phyloP scores from a whole-genome alignment of 345 rosid species.

The Eutrema heterophyllum region DNA sequence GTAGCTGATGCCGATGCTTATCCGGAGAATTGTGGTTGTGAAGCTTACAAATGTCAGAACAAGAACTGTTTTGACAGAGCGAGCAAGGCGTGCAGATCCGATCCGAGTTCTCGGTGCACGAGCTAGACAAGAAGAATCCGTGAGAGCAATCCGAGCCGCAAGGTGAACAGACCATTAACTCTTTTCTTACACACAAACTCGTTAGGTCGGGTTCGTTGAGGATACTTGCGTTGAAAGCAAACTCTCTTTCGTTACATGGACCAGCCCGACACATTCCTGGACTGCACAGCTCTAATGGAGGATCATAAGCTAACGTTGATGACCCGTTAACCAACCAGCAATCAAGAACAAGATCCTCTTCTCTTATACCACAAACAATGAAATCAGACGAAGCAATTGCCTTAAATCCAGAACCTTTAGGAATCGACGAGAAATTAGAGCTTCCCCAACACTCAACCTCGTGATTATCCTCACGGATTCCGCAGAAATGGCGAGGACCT shows the following conservation, averaged over 20 bases:
- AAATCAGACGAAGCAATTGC: conserved; percentile 89
- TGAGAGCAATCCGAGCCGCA: conserved; percentile 72
- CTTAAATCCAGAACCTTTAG: conserved; percentile 66
- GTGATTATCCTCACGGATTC: conserved; percentile 74
- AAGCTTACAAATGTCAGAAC: conserved; percentile 58
- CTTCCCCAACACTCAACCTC: conserved; percentile 88
- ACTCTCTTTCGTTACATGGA: conserved; percentile 50
- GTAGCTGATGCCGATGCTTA: conserved; percentile 47
- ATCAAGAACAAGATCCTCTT: conserved; percentile 79
- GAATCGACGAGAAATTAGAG: conserved; percentile 51
- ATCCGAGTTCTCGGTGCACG: conserved; percentile 58
- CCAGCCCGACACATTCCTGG: conserved; percentile 69
- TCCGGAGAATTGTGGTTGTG: conserved; percentile 35
- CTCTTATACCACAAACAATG: conserved; percentile 72
- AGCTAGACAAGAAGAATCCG: conserved; percentile 79
- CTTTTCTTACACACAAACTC: conserved; percentile 60
- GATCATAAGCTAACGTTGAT: conserved; percentile 45
- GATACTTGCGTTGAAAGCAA: conserved; percentile 78
- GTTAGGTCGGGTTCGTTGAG: conserved; percentile 73
- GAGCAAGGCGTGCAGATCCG: conserved; percentile 82
- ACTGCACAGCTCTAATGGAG: conserved; percentile 85
- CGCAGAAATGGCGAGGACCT: conserved; percentile 77
- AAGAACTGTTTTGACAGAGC: conserved; percentile 90
- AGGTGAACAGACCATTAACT: conserved; percentile 64
- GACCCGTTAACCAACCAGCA: conserved; percentile 68